A percentile compares a stretch with the other conserved stretches of the same genome.
Evolutionary conservation across 2,329 filamentous ascomycete species (phyloP).

Genomic region (Cladorrhinum sp.): DNA sequence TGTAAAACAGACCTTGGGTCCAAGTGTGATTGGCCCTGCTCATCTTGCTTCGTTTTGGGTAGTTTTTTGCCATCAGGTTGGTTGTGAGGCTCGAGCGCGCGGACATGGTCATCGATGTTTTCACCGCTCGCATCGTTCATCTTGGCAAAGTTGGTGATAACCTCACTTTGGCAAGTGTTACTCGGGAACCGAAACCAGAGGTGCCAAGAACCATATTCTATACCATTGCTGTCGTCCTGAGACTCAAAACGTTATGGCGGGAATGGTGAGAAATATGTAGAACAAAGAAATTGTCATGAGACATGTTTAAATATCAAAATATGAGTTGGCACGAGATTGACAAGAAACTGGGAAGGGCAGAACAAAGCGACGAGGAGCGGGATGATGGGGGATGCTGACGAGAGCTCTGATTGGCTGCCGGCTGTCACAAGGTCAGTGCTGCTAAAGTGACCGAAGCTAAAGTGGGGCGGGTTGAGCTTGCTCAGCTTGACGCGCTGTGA

Average conservation of each 20-base stretch:
- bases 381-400: background rate
- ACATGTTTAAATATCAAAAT: background rate
- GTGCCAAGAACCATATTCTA: background rate
- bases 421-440: background rate
- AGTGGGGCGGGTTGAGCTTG: background rate
- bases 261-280: background rate
- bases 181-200: background rate
- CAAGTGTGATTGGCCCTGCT: conserved; percentile 42
- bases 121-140: conserved; percentile 33
- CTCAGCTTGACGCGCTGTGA: background rate
- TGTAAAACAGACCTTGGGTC: conserved; percentile 40
- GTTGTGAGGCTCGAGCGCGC: conserved; percentile 30
- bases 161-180: background rate
- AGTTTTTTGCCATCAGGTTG: conserved; percentile 33
- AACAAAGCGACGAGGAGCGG: background rate
- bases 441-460: background rate
- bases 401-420: background rate
- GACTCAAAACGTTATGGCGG: background rate
- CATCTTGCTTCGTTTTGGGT: conserved; percentile 30
- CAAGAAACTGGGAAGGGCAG: no score
- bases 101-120: conserved; percentile 25
- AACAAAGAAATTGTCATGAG: background rate
- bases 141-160: conserved; percentile 8
- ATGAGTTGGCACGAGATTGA: background rate
- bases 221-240: background rate